A percentile compares a stretch with the other conserved stretches of the same genome.
These are phyloP conservation scores for Venturia effusa DNA, from an alignment of 2,329 filamentous ascomycete genomes.

Conservation along the genomic window DNA sequence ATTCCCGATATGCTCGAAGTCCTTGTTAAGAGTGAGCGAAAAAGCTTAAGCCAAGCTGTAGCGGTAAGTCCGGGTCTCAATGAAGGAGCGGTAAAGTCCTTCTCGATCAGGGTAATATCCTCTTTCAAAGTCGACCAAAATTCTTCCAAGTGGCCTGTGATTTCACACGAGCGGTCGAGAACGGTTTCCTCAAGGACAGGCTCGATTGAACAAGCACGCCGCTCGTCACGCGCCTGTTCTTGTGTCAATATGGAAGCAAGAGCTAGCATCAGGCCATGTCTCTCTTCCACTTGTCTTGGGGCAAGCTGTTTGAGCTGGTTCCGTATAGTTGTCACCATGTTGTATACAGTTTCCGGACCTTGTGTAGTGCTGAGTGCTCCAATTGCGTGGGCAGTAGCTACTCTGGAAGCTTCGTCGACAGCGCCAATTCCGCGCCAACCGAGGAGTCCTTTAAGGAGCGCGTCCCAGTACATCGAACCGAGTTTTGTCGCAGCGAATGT, in stretches of 20 bases:
- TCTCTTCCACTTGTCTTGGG: slow-evolving; percentile 53
- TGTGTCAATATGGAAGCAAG: slow-evolving; percentile 41
- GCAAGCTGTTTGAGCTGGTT: slow-evolving; percentile 37
- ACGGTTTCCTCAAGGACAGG: background rate
- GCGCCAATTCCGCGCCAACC: slow-evolving; percentile 86
- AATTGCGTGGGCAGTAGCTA: slow-evolving; percentile 60
- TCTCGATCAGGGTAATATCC: slow-evolving; percentile 15
- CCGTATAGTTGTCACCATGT: slow-evolving; percentile 32
- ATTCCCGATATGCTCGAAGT: background rate
- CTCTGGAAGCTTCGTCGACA: slow-evolving; percentile 60
- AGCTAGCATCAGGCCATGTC: slow-evolving; percentile 55
- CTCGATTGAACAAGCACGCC: slow-evolving; percentile 10
- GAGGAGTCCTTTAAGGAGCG: slow-evolving; percentile 59
- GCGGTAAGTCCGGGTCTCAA: slow-evolving; percentile 55
- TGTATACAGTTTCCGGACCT: slow-evolving; percentile 23
- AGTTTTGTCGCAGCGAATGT: slow-evolving; percentile 58
- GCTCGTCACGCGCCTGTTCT: background rate
- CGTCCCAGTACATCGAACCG: slow-evolving; percentile 51
- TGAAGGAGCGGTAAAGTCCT: slow-evolving; percentile 27
- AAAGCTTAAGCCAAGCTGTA: slow-evolving; percentile 49
- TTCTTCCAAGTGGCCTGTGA: background rate
- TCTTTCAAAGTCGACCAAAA: background rate
- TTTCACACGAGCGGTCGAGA: background rate
- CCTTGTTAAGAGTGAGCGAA: slow-evolving; percentile 32
- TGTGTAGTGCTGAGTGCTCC: slow-evolving; percentile 43